A percentile compares a stretch with the other conserved stretches of the same genome.
These are phyloP conservation scores for Lodderomyces margitis DNA, from an alignment of 1,139 yeast genomes.

Conservation along the genomic window DNA sequence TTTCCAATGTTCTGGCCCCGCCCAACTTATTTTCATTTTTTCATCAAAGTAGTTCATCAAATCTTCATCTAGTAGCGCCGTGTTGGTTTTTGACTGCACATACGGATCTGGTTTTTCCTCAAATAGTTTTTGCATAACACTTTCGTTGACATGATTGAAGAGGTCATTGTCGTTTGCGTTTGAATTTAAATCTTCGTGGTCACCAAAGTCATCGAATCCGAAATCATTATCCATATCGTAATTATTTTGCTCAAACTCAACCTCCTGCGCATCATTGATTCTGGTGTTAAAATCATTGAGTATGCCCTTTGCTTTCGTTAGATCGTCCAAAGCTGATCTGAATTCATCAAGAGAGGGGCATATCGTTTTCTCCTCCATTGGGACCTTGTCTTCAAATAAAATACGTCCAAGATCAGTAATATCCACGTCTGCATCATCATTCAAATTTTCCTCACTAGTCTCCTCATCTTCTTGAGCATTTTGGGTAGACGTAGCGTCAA, in stretches of 20 bases:
- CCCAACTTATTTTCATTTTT: slow-evolving; percentile 69
- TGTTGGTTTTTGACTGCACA: slow-evolving; percentile 20
- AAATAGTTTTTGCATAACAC: slow-evolving; percentile 25
- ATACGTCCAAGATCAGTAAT: slow-evolving; percentile 6
- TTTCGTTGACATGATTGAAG: slow-evolving; percentile 22
- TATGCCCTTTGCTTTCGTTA: slow-evolving; percentile 53
- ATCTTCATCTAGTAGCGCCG: slow-evolving; percentile 57
- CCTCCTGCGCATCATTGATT: slow-evolving; percentile 18
- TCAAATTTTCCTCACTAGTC: slow-evolving; percentile 16
- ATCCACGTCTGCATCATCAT: slow-evolving; percentile 5
- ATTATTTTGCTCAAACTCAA: slow-evolving; percentile 14
- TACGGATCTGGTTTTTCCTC: slow-evolving; percentile 17
- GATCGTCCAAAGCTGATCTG: slow-evolving; percentile 56
- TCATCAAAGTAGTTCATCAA: slow-evolving; percentile 80
- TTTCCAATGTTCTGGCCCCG: slow-evolving; percentile 95
- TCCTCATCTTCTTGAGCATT: slow-evolving; percentile 16
- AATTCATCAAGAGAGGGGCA: slow-evolving; percentile 66
- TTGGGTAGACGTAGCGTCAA: slow-evolving; percentile 50
- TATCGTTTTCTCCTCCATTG: slow-evolving; percentile 31
- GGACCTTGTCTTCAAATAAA: slow-evolving; percentile 26
- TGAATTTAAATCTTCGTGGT: slow-evolving; percentile 20
- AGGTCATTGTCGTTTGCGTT: slow-evolving; percentile 18
- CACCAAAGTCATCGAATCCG: slow-evolving; percentile 26
- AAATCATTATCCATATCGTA: slow-evolving; percentile 27
- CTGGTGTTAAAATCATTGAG: slow-evolving; percentile 47